Evolutionary conservation across 306 rosid species (phyloP), one percentile per base, ranked within the genome.

Genomic region (Vigna angularis): DNA sequence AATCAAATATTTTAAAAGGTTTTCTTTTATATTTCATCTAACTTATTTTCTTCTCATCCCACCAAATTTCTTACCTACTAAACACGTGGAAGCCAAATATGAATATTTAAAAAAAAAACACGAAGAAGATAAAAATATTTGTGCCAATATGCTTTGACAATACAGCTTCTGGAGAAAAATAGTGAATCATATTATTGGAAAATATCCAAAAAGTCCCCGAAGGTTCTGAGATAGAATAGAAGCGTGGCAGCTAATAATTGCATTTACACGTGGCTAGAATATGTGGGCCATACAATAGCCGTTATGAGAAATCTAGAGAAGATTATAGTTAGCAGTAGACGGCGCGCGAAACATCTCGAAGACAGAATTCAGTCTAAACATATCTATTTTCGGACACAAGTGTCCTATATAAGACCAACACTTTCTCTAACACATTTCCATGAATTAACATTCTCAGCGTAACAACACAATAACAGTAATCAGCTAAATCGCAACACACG

Each of bases 321-420:
- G 38, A 20, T 45, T 30, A 12, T 26, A 40, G 9, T 15, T 17
- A 36, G 38, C 15, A n/a, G 1, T 26, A 30, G 82, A 38, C 0
- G 9, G 16, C 16, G 56, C 83, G 63, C 77, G 83, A 79, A 79
- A 22, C 56, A 61, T 79, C 83, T 50, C 24, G 83, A 77, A 77
- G 3, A 44, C 68, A 9, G 14, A 63, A 36, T 36, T 47, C 0
- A 18, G 14, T 10, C 4, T 10, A 71, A 53, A 16, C 51, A 10
- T 64, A 34, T 65, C 72, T 52, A 38, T 66, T 59, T 2, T 12
- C 34, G 11, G 30, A 24, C 28, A 34, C n/a, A 6, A 17, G 34
- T 18, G 30, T n/a, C 4, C 18, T 70, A 34, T 79, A 70, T 66
- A 61, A 59, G 5, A 48, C 0, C 7, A 10, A 7, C 72, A 49